phyloP scores from a whole-genome alignment of 2,329 filamentous ascomycete genomes.

The Curvularia lunata region DNA sequence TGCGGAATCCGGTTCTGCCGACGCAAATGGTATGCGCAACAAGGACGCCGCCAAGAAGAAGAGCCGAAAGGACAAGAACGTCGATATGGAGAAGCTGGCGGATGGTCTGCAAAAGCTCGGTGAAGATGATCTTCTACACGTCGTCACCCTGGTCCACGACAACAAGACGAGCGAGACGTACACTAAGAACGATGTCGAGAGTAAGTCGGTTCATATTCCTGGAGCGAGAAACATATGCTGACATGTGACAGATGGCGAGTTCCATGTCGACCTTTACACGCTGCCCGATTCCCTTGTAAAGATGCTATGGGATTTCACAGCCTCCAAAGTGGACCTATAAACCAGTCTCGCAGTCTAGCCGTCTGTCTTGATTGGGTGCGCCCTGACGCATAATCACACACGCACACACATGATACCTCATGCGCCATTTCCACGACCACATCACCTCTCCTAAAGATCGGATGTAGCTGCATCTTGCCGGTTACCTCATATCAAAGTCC shows the following conservation, averaged over 20 bases:
- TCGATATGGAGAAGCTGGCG: conserved; percentile 96
- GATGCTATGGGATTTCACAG: conserved; percentile 90
- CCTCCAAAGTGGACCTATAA: conserved; percentile 44
- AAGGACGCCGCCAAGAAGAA: conserved; percentile 80
- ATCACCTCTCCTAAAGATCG: background rate
- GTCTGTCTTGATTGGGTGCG: background rate
- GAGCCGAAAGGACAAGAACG: conserved; percentile 68
- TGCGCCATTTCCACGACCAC: conserved; percentile 2
- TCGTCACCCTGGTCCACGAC: conserved; percentile 98
- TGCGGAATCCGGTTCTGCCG: conserved; percentile 80
- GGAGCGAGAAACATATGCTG: conserved; percentile 14
- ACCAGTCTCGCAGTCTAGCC: background rate
- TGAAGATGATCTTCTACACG: conserved; percentile 91
- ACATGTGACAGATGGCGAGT: conserved; percentile 76
- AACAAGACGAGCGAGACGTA: conserved; percentile 94
- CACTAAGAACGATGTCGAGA: conserved; percentile 95
- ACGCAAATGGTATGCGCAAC: conserved; percentile 65
- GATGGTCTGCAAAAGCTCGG: conserved; percentile 86
- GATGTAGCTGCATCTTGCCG: background rate
- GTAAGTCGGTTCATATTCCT: conserved; percentile 60
- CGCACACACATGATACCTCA: background rate
- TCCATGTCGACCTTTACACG: conserved; percentile 98
- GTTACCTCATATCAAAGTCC: background rate
- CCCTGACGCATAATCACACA: background rate
- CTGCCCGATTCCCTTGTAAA: conserved; percentile 87